phyloP scores from a whole-genome alignment of 75 land plant species.

The Isoetes taiwanensis region DNA sequence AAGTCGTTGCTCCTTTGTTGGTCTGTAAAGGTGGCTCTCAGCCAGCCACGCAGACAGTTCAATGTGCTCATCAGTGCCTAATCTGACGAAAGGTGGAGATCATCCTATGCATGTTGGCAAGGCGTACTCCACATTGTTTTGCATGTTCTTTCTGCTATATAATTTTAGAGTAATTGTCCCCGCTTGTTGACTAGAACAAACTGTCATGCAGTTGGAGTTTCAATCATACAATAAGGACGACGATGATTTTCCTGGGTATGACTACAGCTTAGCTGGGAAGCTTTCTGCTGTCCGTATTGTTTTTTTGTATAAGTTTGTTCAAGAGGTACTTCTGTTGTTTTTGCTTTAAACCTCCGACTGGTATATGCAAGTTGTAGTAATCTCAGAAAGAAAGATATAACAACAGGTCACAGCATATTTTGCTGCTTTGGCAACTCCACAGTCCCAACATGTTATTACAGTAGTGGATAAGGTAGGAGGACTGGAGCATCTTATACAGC shows the following conservation, averaged over 20 bases:
- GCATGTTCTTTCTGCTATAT: no score
- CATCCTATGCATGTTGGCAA: no score
- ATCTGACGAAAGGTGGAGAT: no score
- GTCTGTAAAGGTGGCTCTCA: no score
- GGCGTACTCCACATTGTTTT: no score
- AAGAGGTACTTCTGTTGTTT: no score
- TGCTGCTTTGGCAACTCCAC: slow-evolving; percentile 82
- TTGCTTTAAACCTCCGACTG: background rate
- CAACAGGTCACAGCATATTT: slow-evolving; percentile 72
- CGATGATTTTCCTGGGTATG: slow-evolving; percentile 90
- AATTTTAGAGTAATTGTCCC: no score
- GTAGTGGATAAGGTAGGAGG: slow-evolving; percentile 92
- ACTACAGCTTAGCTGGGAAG: slow-evolving; percentile 69
- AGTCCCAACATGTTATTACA: slow-evolving; percentile 65
- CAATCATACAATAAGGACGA: slow-evolving; percentile 76
- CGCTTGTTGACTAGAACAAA: no score
- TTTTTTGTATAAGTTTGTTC: slow-evolving; percentile 88
- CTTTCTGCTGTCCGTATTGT: slow-evolving; percentile 94
- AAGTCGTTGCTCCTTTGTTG: no score
- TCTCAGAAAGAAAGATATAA: slow-evolving; percentile 1
- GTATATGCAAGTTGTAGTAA: background rate
- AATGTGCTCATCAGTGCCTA: no score
- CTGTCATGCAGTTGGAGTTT: slow-evolving; percentile 75
- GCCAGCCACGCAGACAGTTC: no score
- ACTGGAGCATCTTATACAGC: slow-evolving; percentile 76